Evolutionary conservation across 2,329 filamentous ascomycete genomes (phyloP).

Genomic region (Canariomyces notabilis): DNA sequence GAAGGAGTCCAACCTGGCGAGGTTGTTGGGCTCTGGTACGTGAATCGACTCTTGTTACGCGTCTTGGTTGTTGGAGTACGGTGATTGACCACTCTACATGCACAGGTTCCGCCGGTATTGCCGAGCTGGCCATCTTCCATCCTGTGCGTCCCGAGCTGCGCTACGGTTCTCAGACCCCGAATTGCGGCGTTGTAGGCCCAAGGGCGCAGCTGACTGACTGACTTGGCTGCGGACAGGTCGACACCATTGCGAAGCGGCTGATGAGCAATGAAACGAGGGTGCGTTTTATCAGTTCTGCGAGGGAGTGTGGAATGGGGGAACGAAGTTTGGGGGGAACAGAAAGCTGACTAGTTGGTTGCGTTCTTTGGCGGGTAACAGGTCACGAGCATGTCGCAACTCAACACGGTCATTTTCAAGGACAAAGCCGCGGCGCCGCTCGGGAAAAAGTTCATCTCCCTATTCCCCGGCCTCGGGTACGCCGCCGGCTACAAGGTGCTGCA

Average conservation of each 20-base stretch:
- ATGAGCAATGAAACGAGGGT: constrained; percentile 94
- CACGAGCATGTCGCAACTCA: constrained; percentile 59
- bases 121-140: constrained; percentile 89
- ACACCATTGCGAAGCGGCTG: constrained; percentile 96
- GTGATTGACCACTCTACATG: constrained; percentile 10
- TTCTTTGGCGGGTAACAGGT: constrained; percentile 44
- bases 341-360: constrained; percentile 26
- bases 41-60: background rate
- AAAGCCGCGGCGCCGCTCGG: constrained; percentile 65
- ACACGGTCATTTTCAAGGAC: constrained; percentile 90
- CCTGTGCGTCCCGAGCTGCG: constrained; percentile 53
- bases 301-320: background rate
- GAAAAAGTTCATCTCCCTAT: constrained; percentile 88
- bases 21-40: constrained; percentile 85
- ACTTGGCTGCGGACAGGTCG: constrained; percentile 56
- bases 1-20: constrained; percentile 83
- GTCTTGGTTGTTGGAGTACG: background rate
- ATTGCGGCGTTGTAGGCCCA: background rate
- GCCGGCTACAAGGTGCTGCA: constrained; percentile 98
- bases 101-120: constrained; percentile 83
- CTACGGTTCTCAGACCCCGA: background rate
- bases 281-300: constrained; percentile 21
- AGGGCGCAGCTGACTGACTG: constrained; percentile 4
- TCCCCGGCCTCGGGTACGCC: constrained; percentile 94
- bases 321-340: background rate